Evolutionary conservation across 371 early-diverging fungal genomes (phyloP), one percentile per base, ranked within the genome.

Genomic region (Parasitella parasitica): DNA sequence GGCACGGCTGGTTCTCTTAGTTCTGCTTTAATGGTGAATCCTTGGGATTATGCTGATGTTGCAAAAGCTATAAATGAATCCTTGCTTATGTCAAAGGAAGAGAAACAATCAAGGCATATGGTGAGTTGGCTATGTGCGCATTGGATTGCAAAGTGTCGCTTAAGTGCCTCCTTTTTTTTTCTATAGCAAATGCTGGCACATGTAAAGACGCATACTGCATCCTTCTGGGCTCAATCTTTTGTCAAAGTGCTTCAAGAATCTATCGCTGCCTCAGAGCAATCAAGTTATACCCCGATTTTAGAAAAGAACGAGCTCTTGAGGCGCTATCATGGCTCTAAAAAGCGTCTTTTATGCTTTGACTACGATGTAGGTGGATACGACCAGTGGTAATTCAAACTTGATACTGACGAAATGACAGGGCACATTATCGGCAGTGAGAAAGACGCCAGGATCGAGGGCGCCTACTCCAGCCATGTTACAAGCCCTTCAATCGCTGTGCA

Each of bases 41-140:
- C 99, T 6, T 99, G 98, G 98, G 96, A 98, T 75, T 92, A 90
- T 63, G 72, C 74, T 28, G 97, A 96, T n/a, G 94, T 99, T 6
- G 95, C 99, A 13, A 82, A 88, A 41, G 91, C 96, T 0, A 91
- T 99, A 61, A 76, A 94, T 64, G 91, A 93, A 48, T 97, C 96
- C 2, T 80, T 99, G 15, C 66, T 67, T n/a, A 90, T 98, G 86
- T 65, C 87, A 6, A 67, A 82, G 51, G 94, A 95, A 39, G 96
- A 97, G 54, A 92, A 92, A 68, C 50, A 58, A 7, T 78, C 72
- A 41, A 86, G 94, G 58, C 96, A 97, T 77, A 77, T 78, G 64
- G 88, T 87, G 85, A 60, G 68, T 7, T 36, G 34, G n/a, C n/a
- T 34, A 34, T 34, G 6, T 34, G 34, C 34, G 9, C 34, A 9